Evolutionary conservation across 2,329 filamentous ascomycete species (phyloP).

Genomic region (Hymenoscyphus albidus): DNA sequence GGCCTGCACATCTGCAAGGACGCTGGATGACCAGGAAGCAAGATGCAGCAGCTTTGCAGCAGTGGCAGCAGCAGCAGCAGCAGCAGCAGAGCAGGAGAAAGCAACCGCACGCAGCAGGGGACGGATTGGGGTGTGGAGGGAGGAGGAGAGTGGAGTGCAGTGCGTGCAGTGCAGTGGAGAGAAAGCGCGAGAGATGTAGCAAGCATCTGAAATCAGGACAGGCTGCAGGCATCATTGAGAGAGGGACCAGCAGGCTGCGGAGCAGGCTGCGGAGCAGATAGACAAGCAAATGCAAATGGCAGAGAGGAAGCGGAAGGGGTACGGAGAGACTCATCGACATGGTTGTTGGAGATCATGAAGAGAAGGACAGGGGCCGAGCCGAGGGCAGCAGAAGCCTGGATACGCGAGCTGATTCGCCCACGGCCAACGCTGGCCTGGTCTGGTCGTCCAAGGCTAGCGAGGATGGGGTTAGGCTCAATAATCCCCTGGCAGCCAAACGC

Average conservation of each 20-base stretch:
- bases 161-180: not conserved
- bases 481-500: not conserved
- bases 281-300: not conserved
- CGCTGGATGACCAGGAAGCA: not conserved
- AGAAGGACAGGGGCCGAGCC: not conserved
- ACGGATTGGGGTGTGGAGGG: not conserved
- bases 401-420: not conserved
- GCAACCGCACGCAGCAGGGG: not conserved
- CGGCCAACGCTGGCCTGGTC: not conserved
- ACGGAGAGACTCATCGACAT: not conserved
- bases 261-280: not conserved
- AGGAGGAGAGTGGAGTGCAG: not conserved
- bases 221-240: not conserved
- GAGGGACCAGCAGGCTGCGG: not conserved
- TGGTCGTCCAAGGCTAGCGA: not conserved
- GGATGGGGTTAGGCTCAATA: not conserved
- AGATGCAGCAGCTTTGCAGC: constrained; percentile 4
- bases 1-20: not conserved
- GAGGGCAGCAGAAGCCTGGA: not conserved
- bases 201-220: not conserved
- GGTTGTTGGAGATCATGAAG: not conserved
- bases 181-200: not conserved
- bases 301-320: not conserved
- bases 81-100: constrained; percentile 6
- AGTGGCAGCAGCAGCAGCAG: constrained; percentile 3